Percentiles rank a stretch among this genome's conserved stretches.
These are phyloP conservation scores for Mimosa bimucronata DNA, from an alignment of 306 rosid species.

Conservation along the genomic window DNA sequence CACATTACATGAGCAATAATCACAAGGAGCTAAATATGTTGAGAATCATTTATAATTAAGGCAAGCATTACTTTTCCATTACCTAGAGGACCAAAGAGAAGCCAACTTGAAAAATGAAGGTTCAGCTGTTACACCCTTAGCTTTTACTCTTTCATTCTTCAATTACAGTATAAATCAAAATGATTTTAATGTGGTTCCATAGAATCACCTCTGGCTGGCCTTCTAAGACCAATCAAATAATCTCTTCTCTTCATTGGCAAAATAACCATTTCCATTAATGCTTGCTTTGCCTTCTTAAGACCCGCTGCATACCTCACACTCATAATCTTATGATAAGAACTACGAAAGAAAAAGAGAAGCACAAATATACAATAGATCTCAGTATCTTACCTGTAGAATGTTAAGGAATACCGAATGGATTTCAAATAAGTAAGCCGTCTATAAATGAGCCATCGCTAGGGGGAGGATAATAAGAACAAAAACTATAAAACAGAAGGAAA, in stretches of 20 bases:
- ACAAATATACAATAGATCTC: conserved; percentile 6
- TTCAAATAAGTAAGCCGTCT: no score
- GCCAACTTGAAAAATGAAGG: conserved; percentile 65
- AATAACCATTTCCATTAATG: conserved; percentile 97
- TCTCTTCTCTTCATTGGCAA: conserved; percentile 95
- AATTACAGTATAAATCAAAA: conserved; percentile 20
- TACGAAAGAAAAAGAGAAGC: conserved; percentile 1
- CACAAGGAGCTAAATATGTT: no score
- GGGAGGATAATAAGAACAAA: no score
- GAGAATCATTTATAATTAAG: no score
- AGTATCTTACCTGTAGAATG: conserved; percentile 69
- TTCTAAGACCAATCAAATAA: conserved; percentile 92
- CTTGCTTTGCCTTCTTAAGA: conserved; percentile 94
- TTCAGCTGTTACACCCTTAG: conserved; percentile 32
- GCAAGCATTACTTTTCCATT: conserved; percentile 99
- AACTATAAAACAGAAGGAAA: no score
- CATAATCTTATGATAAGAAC: conserved; percentile 38
- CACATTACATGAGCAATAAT: no score
- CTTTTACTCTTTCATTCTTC: conserved; percentile 31
- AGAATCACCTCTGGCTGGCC: conserved; percentile 86
- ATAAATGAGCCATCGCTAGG: no score
- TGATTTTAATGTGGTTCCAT: conserved; percentile 23
- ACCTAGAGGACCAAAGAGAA: conserved; percentile 97
- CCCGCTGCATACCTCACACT: conserved; percentile 68
- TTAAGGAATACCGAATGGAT: no score